These are phyloP conservation scores for Astraeus odoratus DNA, from an alignment of 768 basidiomycete species.

Conservation along the genomic window DNA sequence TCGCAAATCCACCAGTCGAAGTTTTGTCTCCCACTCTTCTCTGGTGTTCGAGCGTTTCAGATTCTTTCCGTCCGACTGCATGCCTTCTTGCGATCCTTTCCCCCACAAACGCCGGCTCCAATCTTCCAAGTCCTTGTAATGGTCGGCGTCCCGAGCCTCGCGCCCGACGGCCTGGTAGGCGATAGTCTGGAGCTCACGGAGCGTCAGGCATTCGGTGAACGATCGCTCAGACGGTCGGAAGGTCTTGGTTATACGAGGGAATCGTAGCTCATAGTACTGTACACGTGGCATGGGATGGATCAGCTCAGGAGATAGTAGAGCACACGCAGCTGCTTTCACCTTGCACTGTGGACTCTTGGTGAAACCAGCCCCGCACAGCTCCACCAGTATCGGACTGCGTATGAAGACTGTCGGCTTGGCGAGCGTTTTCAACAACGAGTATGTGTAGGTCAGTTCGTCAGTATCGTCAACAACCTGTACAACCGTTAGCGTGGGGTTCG, in stretches of 20 bases:
- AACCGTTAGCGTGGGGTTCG: neutral
- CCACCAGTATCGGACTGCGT: conserved; percentile 55
- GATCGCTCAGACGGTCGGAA: conserved; percentile 53
- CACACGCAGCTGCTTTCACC: conserved; percentile 27
- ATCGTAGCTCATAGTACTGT: conserved; percentile 82
- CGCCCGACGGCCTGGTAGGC: conserved; percentile 50
- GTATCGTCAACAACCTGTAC: neutral
- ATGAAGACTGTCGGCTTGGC: conserved; percentile 51
- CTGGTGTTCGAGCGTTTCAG: conserved; percentile 33
- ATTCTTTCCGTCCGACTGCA: conserved; percentile 19
- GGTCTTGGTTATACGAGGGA: conserved; percentile 71
- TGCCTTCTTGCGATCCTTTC: conserved; percentile 24
- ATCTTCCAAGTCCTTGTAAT: conserved; percentile 46
- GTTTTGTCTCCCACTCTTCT: conserved; percentile 38
- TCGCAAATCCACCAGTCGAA: conserved; percentile 23
- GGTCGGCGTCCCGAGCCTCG: conserved; percentile 30
- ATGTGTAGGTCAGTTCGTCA: conserved; percentile 45
- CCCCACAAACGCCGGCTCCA: conserved; percentile 35
- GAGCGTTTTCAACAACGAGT: conserved; percentile 42
- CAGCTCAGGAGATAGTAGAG: neutral
- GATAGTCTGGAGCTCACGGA: conserved; percentile 45
- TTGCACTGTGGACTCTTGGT: conserved; percentile 55
- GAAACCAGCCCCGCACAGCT: conserved; percentile 80
- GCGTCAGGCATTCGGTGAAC: conserved; percentile 51
- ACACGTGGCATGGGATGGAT: neutral